Evolutionary conservation across 2,329 filamentous ascomycete species (phyloP).

Genomic region (Pleoardoris graminearum): DNA sequence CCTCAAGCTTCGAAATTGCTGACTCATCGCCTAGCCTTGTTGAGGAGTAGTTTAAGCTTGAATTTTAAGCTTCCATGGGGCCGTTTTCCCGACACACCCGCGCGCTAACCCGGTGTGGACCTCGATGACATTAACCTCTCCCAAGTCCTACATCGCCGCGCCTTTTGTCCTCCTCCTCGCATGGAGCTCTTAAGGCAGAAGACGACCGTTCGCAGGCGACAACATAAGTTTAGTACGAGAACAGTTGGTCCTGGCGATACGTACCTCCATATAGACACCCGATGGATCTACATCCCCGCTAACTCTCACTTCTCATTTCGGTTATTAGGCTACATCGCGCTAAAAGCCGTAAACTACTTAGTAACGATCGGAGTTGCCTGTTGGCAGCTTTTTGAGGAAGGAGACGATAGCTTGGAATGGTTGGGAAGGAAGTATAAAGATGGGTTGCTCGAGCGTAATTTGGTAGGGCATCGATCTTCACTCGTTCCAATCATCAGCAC

Average conservation of each 20-base stretch:
- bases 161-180: neutral
- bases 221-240: neutral
- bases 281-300: slow-evolving; percentile 1
- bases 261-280: neutral
- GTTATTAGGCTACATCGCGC: neutral
- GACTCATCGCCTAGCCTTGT: no score
- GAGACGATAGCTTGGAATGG: neutral
- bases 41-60: neutral
- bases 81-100: neutral
- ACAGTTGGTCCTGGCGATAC: neutral
- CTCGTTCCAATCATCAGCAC: neutral
- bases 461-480: neutral
- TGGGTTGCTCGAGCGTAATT: neutral
- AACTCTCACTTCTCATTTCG: neutral
- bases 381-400: no score
- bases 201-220: slow-evolving; percentile 6
- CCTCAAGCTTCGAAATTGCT: no score
- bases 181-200: neutral
- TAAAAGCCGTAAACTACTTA: neutral
- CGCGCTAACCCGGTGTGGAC: neutral
- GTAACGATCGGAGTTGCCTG: neutral
- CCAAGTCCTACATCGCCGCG: neutral
- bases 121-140: neutral
- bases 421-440: neutral
- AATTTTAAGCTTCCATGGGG: neutral